Base-by-base conservation (phyloP, 2,329 filamentous ascomycete species). In the Stachybotrys chlorohalonatus region DNA sequence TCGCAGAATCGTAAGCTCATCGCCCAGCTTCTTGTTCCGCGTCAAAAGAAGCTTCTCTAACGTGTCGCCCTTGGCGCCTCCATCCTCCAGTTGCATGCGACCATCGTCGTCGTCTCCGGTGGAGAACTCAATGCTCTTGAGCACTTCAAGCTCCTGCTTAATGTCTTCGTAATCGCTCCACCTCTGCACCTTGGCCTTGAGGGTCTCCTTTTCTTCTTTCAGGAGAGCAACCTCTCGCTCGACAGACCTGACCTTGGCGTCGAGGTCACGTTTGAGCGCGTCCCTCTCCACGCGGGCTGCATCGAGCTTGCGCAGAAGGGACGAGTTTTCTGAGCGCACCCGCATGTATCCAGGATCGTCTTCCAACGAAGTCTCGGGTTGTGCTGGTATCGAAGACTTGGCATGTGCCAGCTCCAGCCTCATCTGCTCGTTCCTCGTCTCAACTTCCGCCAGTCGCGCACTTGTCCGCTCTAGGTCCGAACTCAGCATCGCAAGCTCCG, bases 91-190 rank as follows among this genome's bases (percentile, higher is more conserved):
- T 31, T 69, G 62, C 15, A 75, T 76, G 32, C 71, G 66, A 8
- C 78, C 74, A 2, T 87, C 85, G 50, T 92, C 89, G 57, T 95
- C 91, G 58, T 93, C 89, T 7, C 90, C 92, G 0, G 90, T 93
- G 2, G 93, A 89, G 64, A 99, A 96, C 68, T 99, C 94, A 63
- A 99, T 96, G 61, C 93, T 95, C 81, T 96, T 96, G 57, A 99
- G 82, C 57, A 97, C 92, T 64, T 97, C 93, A 3, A 99, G 79
- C 70, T 99, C 95, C 60, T 95, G 89, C 72, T 94, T 96, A 51
- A 99, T 84, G 56, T 97, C 93, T 39, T 97, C 92, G 68, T 99
- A 99, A 68, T 99, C 94, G 61, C 84, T 84, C 84, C 90, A 95
- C 67, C 89, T 95, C 59, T 90, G 85, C 4, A 97, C 82, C 72